phyloP scores from a whole-genome alignment of 331 rosid genomes.

The Acacia pycnantha region DNA sequence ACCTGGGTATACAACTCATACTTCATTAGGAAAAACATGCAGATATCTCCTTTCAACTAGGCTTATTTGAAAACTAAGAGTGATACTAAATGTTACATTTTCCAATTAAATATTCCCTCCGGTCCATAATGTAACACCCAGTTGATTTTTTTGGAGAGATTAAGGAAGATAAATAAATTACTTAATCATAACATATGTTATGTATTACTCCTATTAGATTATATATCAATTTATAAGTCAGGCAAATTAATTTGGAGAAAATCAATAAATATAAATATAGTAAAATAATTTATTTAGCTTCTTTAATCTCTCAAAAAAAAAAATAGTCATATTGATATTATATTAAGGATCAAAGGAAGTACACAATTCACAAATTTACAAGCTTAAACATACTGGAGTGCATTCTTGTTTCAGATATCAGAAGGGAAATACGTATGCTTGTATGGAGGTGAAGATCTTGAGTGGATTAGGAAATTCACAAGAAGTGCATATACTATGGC shows the following conservation, averaged over 20 bases:
- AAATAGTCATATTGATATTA: too few relatives aligned
- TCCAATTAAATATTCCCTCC: not conserved
- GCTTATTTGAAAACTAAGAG: not conserved
- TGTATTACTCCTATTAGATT: too few relatives aligned
- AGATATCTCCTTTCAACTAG: not conserved
- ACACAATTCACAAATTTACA: not conserved
- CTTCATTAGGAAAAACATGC: not conserved
- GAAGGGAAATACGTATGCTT: conserved; percentile 60
- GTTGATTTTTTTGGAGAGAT: too few relatives aligned
- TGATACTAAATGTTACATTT: not conserved
- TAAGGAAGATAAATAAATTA: too few relatives aligned
- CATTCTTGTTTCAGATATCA: conserved; percentile 35
- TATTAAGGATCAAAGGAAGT: too few relatives aligned
- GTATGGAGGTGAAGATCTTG: conserved; percentile 62
- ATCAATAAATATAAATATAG: too few relatives aligned
- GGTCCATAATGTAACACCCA: too few relatives aligned
- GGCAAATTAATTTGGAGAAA: too few relatives aligned
- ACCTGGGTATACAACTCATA: conserved; percentile 42
- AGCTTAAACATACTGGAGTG: not conserved
- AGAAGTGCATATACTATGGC: conserved; percentile 30
- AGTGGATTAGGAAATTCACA: conserved; percentile 63
- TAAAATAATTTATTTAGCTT: too few relatives aligned
- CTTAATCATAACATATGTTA: too few relatives aligned
- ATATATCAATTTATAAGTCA: too few relatives aligned
- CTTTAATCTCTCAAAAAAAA: too few relatives aligned